Percentiles rank a stretch among this genome's conserved stretches.
Evolutionary conservation across 1,284 basidiomycete species (phyloP).

Genomic region (Heterobasidion annosum): DNA sequence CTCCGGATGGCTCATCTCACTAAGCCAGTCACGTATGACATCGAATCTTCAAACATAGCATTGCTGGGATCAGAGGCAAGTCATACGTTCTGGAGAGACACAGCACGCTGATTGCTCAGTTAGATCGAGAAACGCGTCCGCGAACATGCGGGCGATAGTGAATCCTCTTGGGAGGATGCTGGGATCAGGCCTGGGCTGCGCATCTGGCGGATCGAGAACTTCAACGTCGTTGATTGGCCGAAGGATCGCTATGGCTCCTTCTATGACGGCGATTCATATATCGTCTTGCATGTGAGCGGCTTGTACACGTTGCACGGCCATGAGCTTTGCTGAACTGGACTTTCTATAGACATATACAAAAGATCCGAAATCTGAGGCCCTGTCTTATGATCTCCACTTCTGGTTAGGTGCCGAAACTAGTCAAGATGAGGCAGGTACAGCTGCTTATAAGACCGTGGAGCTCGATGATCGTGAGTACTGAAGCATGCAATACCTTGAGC

Average conservation of each 20-base stretch:
- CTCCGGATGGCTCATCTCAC: not conserved
- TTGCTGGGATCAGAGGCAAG: constrained; percentile 36
- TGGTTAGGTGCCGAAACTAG: constrained; percentile 54
- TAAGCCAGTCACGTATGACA: not conserved
- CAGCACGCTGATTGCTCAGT: not conserved
- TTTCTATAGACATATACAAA: constrained; percentile 36
- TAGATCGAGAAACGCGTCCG: constrained; percentile 51
- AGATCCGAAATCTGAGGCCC: constrained; percentile 31
- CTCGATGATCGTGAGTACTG: constrained; percentile 47
- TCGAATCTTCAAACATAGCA: not conserved
- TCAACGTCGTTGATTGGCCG: constrained; percentile 45
- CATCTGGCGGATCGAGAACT: constrained; percentile 55
- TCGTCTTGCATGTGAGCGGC: constrained; percentile 43
- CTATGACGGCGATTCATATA: constrained; percentile 59
- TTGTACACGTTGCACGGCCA: not conserved
- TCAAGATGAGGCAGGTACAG: constrained; percentile 57
- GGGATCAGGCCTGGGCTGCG: constrained; percentile 33
- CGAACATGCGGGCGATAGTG: constrained; percentile 41
- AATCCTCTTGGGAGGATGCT: constrained; percentile 43
- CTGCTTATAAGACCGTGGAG: constrained; percentile 62
- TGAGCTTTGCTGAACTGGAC: too few relatives aligned
- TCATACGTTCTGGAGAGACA: not conserved
- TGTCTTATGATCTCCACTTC: constrained; percentile 56
- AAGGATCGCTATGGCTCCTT: constrained; percentile 42
- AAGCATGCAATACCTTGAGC: too few relatives aligned